Base-by-base conservation (phyloP, 1,139 yeast species). In the Debaryomycetaceae sp. region DNA sequence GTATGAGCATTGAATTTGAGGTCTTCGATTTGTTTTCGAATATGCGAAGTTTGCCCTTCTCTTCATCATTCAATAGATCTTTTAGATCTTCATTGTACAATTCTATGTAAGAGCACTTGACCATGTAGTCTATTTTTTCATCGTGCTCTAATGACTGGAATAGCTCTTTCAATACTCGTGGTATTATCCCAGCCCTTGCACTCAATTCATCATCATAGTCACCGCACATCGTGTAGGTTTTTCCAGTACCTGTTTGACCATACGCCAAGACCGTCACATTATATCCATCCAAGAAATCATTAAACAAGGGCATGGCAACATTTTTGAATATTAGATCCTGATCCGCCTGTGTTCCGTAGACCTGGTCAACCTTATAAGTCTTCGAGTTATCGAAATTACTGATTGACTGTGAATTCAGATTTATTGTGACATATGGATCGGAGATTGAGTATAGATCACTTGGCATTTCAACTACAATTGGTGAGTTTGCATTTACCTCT, bases 191-290 rank as follows among this genome's bases (percentile, higher is more conserved):
- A 0, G 86, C 80, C 37, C 72, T 63, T 13, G 56, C 62, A 34
- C 53, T 50, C 6, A 68, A 65, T 6, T 62, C 47, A 30, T 45
- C 42, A 11, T 38, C 43, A 27, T 45, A 45, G 23, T 54, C 83
- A 24, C 96, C 96, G 55, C 89, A 80, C 96, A 89, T 88, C 3
- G 96, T 88, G 56, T 84, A 83, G 0, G 97, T 87, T 57, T 87
- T 87, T 2, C 96, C 96, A 0, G 95, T 85, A 7, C 96, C 96
- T 0, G 96, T 88, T 64, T 88, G 96, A 7, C 96, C 96, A 60
- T 88, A 88, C 0, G 96, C 95, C 55, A 88, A 76, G 5, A 89
- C 76, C 0, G 96, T 87, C 45, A 90, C 89, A 55, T 87, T 87
- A 56, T 74, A 83, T 7, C 95, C 93, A 51, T 73, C 72, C 47